These are phyloP conservation scores for Phytophthora nicotianae DNA, from an alignment of 352 stramenopile species.

Conservation along the genomic window DNA sequence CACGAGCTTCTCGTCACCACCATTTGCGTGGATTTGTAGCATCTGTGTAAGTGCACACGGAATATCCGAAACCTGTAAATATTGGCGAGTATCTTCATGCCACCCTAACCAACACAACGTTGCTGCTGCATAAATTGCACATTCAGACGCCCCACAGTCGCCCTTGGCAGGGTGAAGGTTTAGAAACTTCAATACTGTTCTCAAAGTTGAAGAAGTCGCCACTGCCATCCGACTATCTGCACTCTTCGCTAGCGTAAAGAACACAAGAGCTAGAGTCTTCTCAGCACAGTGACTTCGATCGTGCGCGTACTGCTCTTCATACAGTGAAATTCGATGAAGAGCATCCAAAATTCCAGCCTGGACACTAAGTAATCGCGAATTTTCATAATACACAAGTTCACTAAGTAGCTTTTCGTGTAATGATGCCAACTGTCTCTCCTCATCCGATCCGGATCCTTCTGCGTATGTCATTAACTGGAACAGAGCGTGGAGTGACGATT, in stretches of 20 bases:
- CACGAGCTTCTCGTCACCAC: constrained; percentile 3
- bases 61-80: constrained; percentile 41
- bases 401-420: constrained; percentile 54
- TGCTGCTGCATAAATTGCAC: constrained; percentile 46
- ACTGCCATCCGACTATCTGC: constrained; percentile 50
- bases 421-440: constrained; percentile 14
- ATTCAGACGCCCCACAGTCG: constrained; percentile 35
- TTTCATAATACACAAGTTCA: constrained; percentile 59
- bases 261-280: constrained; percentile 47
- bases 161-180: constrained; percentile 26
- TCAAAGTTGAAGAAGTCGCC: constrained; percentile 41
- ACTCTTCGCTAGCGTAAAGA: constrained; percentile 60
- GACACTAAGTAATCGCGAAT: constrained; percentile 55
- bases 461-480: constrained; percentile 53
- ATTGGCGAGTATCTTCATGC: constrained; percentile 54
- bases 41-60: constrained; percentile 42
- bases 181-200: constrained; percentile 45
- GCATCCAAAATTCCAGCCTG: constrained; percentile 62
- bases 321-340: constrained; percentile 31
- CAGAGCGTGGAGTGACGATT: constrained; percentile 50
- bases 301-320: constrained; percentile 15
- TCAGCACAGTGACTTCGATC: constrained; percentile 15
- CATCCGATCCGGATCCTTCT: background rate
- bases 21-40: constrained; percentile 28
- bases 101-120: constrained; percentile 64